Conservation (phyloP, 2,329 filamentous ascomycete species). For the Curvularia spicifera region DNA sequence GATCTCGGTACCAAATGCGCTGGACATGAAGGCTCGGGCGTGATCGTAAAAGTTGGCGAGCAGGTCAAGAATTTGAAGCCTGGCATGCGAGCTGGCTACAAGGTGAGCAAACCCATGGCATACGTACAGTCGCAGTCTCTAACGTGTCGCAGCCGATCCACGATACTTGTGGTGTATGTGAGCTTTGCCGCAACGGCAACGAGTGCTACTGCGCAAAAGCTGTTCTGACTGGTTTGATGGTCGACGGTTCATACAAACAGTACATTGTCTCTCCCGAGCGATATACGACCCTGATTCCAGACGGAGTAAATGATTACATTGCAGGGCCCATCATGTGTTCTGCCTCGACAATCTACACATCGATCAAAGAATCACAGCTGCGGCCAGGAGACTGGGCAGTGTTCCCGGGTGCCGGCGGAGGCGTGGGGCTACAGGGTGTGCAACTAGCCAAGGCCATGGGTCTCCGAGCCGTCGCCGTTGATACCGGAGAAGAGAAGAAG, state of each 20-base stretch:
- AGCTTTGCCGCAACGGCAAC: slow-evolving; percentile 58
- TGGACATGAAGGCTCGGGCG: slow-evolving; percentile 64
- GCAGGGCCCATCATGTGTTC: slow-evolving; percentile 68
- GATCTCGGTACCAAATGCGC: slow-evolving; percentile 54
- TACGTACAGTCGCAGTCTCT: slow-evolving; percentile 2
- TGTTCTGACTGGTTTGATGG: slow-evolving; percentile 55
- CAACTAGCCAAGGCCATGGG: slow-evolving; percentile 54
- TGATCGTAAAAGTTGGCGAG: slow-evolving; percentile 63
- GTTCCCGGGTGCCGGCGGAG: slow-evolving; percentile 62
- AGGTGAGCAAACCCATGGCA: slow-evolving; percentile 32
- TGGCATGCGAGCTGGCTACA: slow-evolving; percentile 46
- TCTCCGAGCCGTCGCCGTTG: slow-evolving; percentile 45
- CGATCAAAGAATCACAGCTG: slow-evolving; percentile 59
- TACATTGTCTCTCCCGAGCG: slow-evolving; percentile 63
- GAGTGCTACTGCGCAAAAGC: slow-evolving; percentile 61
- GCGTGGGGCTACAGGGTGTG: slow-evolving; percentile 65
- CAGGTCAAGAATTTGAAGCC: slow-evolving; percentile 59
- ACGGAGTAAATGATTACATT: slow-evolving; percentile 61
- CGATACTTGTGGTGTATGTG: slow-evolving; percentile 47
- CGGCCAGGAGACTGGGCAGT: slow-evolving; percentile 62
- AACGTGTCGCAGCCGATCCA: slow-evolving; percentile 30
- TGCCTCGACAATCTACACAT: slow-evolving; percentile 64
- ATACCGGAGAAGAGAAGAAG: slow-evolving; percentile 46
- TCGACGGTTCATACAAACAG: slow-evolving; percentile 62
- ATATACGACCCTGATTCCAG: slow-evolving; percentile 62